Base-by-base conservation (phyloP, 805 yeast species). In the Yamadazyma takamatsuzukensis region DNA sequence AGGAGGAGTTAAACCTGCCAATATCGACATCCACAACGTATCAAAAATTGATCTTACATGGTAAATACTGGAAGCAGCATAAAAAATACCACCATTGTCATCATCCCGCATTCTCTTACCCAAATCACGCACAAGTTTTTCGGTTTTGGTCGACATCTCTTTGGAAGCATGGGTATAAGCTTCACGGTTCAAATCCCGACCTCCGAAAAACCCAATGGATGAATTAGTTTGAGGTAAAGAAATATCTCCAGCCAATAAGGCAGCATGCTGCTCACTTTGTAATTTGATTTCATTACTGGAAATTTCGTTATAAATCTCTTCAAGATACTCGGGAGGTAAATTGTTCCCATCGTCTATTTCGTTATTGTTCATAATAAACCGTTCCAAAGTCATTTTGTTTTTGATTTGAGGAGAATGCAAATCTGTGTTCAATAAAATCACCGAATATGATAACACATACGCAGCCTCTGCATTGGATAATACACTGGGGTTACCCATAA, bases 391-490 rank as follows among this genome's bases (percentile, higher is more conserved):
- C 98, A 93, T 93, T 48, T 90, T 72, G 33, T 76, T 76, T 49
- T 84, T 85, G 31, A 93, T 82, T 50, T 85, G 95, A 9, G 82
- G 76, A 4, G 94, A 85, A 57, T 93, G 97, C 51, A 81, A 81
- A 61, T 93, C 99, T 0, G 98, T 93, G 52, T 93, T 93, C 46
- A 93, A 72, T 85, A 93, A 72, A 40, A 93, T 83, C 3, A 87
- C 86, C 3, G 97, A 89, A 60, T 87, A 90, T 1, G 96, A 87
- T 41, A 93, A 69, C 21, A 89, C 84, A 56, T 93, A 93, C 0
- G 96, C 95, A 0, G 96, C 79, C 50, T 88, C 97, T 4, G 97
- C 96, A 49, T 85, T 85, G 0, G 95, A 79, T 57, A 90, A 90
- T 0, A 80, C 71, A n/a, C 68, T 68, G 7, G 96, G 96, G 53